These are phyloP conservation scores for Cutaneotrichosporon sp. DNA, from an alignment of 1,284 basidiomycete species.

Conservation along the genomic window DNA sequence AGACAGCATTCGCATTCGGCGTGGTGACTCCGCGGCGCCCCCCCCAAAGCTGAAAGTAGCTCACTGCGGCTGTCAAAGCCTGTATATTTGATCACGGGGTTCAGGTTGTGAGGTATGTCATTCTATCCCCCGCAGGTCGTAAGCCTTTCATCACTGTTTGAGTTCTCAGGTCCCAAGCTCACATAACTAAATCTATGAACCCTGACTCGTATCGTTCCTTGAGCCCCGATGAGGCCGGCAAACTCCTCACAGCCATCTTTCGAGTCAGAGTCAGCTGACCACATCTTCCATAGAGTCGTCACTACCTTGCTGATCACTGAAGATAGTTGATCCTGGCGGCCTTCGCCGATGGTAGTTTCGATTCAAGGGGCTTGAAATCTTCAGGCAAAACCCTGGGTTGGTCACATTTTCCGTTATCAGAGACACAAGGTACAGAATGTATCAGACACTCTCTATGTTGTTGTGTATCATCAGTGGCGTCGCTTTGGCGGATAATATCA, in stretches of 20 bases:
- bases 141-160: neutral
- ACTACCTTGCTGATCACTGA: too few relatives aligned
- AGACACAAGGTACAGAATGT: too few relatives aligned
- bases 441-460: neutral
- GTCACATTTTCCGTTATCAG: too few relatives aligned
- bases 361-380: neutral
- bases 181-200: neutral
- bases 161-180: neutral
- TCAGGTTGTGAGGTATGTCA: neutral
- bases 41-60: neutral
- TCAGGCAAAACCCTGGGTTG: too few relatives aligned
- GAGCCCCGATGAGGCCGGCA: neutral
- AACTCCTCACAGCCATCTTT: neutral
- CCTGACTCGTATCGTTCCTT: neutral
- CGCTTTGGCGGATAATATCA: neutral
- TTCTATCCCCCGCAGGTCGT: neutral
- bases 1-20: neutral
- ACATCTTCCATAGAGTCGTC: too few relatives aligned
- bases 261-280: neutral
- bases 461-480: neutral
- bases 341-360: neutral
- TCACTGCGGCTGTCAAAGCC: neutral
- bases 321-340: too few relatives aligned
- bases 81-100: neutral
- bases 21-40: neutral